Conservation (phyloP, 1,284 basidiomycete species). For the Ganoderma meredithae region DNA sequence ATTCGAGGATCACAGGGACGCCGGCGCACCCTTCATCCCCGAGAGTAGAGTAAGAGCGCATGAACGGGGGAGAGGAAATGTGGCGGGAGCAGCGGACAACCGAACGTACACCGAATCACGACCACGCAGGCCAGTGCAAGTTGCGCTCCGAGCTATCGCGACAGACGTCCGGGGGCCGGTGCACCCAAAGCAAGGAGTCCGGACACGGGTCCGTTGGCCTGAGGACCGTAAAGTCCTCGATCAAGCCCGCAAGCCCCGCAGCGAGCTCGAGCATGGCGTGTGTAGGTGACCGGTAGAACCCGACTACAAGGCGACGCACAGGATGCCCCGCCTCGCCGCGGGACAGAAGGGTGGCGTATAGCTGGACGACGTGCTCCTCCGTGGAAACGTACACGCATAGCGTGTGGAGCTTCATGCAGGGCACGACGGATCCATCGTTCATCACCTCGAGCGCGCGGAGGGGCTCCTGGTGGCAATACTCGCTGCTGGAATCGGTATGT, state of each 20-base stretch:
- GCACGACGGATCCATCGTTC: background rate
- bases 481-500: too few relatives aligned
- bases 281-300: background rate
- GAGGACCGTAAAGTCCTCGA: background rate
- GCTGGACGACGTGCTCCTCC: background rate
- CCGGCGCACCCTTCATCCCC: conserved; percentile 5
- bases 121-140: background rate
- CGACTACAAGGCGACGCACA: background rate
- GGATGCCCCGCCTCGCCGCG: background rate
- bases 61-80: background rate
- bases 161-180: background rate
- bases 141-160: background rate
- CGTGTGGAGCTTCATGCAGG: background rate
- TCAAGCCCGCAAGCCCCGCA: background rate
- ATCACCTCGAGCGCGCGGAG: background rate
- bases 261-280: background rate
- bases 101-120: too few relatives aligned
- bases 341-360: background rate
- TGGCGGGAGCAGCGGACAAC: background rate
- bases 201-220: background rate
- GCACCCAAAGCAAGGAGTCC: background rate
- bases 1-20: conserved; percentile 7
- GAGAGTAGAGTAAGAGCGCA: conserved; percentile 1
- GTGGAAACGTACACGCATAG: background rate
- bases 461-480: background rate